Evolutionary conservation across 768 basidiomycete species (phyloP), one percentile per base, ranked within the genome.

Genomic region (Coprinopsis cinerea): DNA sequence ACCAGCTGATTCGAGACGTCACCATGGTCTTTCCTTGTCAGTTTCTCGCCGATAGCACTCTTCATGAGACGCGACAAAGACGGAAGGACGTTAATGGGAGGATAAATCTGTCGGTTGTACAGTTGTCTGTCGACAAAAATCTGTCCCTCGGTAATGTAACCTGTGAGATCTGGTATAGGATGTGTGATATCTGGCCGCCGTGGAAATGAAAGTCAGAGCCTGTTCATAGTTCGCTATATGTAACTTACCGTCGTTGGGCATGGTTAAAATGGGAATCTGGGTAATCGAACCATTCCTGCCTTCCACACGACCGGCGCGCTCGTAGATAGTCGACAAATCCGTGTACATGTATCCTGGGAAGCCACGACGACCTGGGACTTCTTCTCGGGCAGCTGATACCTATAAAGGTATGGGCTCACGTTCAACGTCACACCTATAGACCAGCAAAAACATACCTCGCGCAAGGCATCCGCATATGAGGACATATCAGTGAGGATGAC

Each of bases 401-500:
- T 90, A 57, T 25, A 57, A 36, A 35, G 39, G 58, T 48, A 39
- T 44, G 26, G 44, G 54, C 50, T 47, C 49, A 44, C 55, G 58
- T 60, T 54, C 63, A 43, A 41, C 47, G 53, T 18, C 23, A 47
- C 36, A 34, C 52, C 39, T 40, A 48, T 50, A 27, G 32, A 45
- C n/a, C 44, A 52, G 50, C 41, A 55, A 54, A 45, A 63, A 73
- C 76, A 53, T 61, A 88, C 88, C 74, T 92, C 94, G 67, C 94
- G 92, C 66, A 97, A 72, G 4, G 93, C 93, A 68, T 97, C 93
- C 36, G 93, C 93, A 67, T 97, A 96, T 39, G 92, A 95, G 27
- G 89, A 92, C 96, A 99, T 99, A 67, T 99, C 96, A 39, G 96
- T 99, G 65, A 98, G 74, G 67, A 99, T 98, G 53, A 99, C 96